Base-by-base conservation (phyloP, 495 filamentous ascomycete species). In the Aspergillus heteromorphus region DNA sequence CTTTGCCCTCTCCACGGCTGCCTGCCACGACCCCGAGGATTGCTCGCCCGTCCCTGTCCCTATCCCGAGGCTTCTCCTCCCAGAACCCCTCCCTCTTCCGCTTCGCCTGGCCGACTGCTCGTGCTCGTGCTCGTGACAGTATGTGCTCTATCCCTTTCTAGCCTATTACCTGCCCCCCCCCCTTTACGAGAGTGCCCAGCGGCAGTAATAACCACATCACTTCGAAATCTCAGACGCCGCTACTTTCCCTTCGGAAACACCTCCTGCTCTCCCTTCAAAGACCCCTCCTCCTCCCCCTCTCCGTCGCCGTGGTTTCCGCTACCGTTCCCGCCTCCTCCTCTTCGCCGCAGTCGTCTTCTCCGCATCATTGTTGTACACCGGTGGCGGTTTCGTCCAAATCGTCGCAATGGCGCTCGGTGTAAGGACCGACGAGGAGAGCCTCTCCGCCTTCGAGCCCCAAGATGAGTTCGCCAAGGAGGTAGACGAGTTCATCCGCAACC, bases 391-490 rank as follows among this genome's bases (percentile, higher is more conserved):
- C n/a, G n/a, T n/a, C n/a, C n/a, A n/a, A n/a, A n/a, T n/a, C n/a
- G n/a, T n/a, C n/a, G n/a, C n/a, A n/a, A n/a, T n/a, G n/a, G 66
- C 76, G 19, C 69, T 77, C 41, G 40, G 58, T 17, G 62, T 74
- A 0, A 81, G 83, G 17, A 81, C 81, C 40, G 87, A 95, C 65
- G 83, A 81, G 57, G 87, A 97, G 54, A 86, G 86, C 34, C 78
- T 92, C 25, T 64, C 68, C 21, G 73, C 86, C 61, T 97, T 80
- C 76, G 64, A 61, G 1, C 84, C 92, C 8, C 52, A 73, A n/a
- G 82, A 86, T 53, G 79, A 81, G 6, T 60, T 79, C 6, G 72
- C 85, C 18, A 74, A 71, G 40, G 79, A 84, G 54, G 79, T 92
- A 53, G 84, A 97, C 55, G 72, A 80, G 21, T 77, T 80, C 62